Evolutionary conservation across 2,329 filamentous ascomycete genomes (phyloP).

Genomic region (Colletotrichum gigasporum): DNA sequence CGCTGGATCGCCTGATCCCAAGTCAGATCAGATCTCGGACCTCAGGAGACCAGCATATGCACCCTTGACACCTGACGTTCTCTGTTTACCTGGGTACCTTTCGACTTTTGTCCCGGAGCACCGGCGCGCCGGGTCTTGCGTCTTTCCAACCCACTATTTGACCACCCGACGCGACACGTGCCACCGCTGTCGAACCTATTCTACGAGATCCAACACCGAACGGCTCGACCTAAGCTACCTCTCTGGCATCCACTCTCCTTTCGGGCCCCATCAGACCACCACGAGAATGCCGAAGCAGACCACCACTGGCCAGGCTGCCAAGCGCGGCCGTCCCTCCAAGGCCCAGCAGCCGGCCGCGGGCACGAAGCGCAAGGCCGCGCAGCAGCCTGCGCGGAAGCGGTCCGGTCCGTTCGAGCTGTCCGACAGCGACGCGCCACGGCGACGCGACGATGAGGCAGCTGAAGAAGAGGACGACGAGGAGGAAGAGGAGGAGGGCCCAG

Average conservation of each 20-base stretch:
- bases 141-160: neutral
- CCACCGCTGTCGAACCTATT: neutral
- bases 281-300: constrained; percentile 56
- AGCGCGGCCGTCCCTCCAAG: constrained; percentile 47
- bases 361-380: constrained; percentile 33
- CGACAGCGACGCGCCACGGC: constrained; percentile 37
- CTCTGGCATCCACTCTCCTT: no score
- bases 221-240: neutral
- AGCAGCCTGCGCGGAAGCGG: constrained; percentile 35
- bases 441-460: constrained; percentile 15
- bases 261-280: neutral
- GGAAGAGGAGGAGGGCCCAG: constrained; percentile 44
- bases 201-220: neutral
- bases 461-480: constrained; percentile 38
- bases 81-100: neutral
- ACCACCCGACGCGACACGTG: neutral
- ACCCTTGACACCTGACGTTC: constrained; percentile 11
- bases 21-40: constrained; percentile 26
- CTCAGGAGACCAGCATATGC: constrained; percentile 5
- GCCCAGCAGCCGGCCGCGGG: constrained; percentile 16
- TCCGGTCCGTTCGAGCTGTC: constrained; percentile 47
- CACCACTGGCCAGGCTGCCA: constrained; percentile 39
- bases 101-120: neutral
- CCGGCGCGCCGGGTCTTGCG: neutral
- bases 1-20: constrained; percentile 28